Evolutionary conservation across 441 rosid species (phyloP), one percentile per base, ranked within the genome.

Genomic region (Croton laevigatus): DNA sequence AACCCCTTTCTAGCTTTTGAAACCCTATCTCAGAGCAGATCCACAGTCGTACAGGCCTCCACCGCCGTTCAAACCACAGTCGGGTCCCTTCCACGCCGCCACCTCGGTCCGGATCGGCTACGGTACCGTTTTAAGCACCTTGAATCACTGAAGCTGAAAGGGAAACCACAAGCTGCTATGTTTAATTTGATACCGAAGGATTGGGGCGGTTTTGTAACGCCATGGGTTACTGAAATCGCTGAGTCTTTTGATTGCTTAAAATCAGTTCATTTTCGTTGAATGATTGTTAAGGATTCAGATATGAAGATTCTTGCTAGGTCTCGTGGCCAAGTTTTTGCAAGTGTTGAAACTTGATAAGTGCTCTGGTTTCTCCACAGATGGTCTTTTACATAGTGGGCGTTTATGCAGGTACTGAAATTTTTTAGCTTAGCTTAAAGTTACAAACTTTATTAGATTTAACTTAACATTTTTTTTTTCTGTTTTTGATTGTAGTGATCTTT

Each of bases 151-250:
- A 83, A 83, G 72, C 73, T 95, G n/a, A 95, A 91, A 73, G 98
- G 96, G 12, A 90, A 88, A 81, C 97, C 97, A 0, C 58, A 97
- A 64, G 97, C 96, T 0, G 96, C 96, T n/a, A 87, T 91, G 97
- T 90, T 94, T 65, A 91, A 90, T 67, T 77, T 89, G 32, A 91
- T 94, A 40, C 97, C 94, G 0, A 96, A 91, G 80, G 84, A 89
- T 66, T 89, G 97, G 98, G 97, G 97, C 8, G 97, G 98, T 0
- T 81, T 75, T 32, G 91, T 84, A 13, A 82, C 89, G 4, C 94
- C 94, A 0, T 94, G 97, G 97, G 87, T 89, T 6, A 57, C 51
- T 0, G 91, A 82, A 76, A 90, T 94, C 8, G 74, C 12, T 1
- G 77, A 8, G 1, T 84, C 86, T 0, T 80, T 94, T 0, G 66